Base-by-base conservation (phyloP, 306 rosid genomes). In the Dryas octopetala region DNA sequence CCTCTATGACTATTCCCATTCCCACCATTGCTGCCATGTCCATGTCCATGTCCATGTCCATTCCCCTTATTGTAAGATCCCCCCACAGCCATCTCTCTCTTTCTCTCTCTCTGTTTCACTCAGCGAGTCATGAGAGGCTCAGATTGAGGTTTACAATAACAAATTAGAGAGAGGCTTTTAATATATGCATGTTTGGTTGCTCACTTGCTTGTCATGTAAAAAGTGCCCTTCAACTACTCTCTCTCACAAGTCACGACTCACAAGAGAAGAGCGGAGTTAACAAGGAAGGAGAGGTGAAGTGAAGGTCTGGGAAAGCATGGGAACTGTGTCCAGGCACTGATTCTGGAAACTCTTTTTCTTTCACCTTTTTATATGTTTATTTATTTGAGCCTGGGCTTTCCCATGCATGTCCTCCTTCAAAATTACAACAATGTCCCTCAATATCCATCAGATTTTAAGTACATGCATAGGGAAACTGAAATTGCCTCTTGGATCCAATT, bases 141-240 rank as follows among this genome's bases (percentile, higher is more conserved):
- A 23, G 23, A 23, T 23, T 23, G 23, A 23, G 23, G 23, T 23
- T 23, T 23, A 23, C 23, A 23, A 23, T 23, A 23, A 23, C 23
- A 23, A 23, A 32, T 32, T 32, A 32, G 38, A 32, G 38, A 32
- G 38, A 32, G 38, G 38, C 38, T 32, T 32, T 32, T 32, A 32
- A 32, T 9, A 54, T 8, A 44, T n/a, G 14, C 47, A 28, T 44
- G 48, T 26, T 59, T 26, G 79, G 83, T 88, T 83, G 89, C 23
- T 23, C 23, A 23, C 23, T 23, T 23, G 23, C 89, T 91, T 88
- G 90, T 91, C 98, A 94, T 90, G 93, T 82, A 71, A 87, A 86
- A 68, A 71, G 72, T 80, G 74, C 74, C 75, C 71, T 77, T 82
- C 84, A 94, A 88, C 97, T 81, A 91, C 91, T 71, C 71, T 46